Percentiles rank a stretch among this genome's conserved stretches.
These are phyloP conservation scores for Geosmithia putterillii DNA, from an alignment of 2,329 filamentous ascomycete species.

Conservation along the genomic window DNA sequence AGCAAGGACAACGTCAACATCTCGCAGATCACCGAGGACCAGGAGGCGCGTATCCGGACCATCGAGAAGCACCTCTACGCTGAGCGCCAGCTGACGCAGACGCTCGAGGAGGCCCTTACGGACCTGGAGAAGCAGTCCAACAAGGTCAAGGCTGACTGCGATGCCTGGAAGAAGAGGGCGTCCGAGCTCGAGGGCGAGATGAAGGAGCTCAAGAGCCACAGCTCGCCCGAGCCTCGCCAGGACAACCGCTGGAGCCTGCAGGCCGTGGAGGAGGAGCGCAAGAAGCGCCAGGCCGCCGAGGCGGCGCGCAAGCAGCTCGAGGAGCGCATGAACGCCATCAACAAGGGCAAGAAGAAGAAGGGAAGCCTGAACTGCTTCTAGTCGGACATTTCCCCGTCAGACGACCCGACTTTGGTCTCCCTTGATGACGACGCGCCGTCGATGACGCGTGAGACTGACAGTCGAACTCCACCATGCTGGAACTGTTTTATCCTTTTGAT, in stretches of 20 bases:
- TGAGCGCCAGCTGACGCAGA: conserved; percentile 91
- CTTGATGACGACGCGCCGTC: conserved; percentile 4
- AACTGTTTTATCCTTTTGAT: conserved; percentile 6
- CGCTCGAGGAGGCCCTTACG: conserved; percentile 87
- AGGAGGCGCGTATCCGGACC: conserved; percentile 85
- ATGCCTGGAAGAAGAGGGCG: conserved; percentile 82
- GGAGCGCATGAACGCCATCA: conserved; percentile 86
- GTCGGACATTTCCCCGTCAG: conserved; percentile 7
- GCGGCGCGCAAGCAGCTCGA: conserved; percentile 80
- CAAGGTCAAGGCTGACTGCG: conserved; percentile 82
- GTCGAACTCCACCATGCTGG: too few species aligned
- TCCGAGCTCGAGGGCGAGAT: conserved; percentile 61
- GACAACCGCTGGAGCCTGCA: conserved; percentile 62
- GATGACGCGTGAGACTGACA: too few species aligned
- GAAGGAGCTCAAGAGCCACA: conserved; percentile 46
- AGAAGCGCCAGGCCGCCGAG: conserved; percentile 83
- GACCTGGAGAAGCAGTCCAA: conserved; percentile 88
- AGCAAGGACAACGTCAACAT: conserved; percentile 63
- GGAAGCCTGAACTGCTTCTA: conserved; percentile 96
- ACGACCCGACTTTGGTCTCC: not conserved
- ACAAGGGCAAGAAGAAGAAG: conserved; percentile 88
- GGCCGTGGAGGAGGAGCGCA: conserved; percentile 91
- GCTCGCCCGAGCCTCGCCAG: conserved; percentile 29
- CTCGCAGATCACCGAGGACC: conserved; percentile 80
- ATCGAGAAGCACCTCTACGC: conserved; percentile 95